Base-by-base conservation (phyloP, 108 stramenopile species). In the Mediolabrus comicus region DNA sequence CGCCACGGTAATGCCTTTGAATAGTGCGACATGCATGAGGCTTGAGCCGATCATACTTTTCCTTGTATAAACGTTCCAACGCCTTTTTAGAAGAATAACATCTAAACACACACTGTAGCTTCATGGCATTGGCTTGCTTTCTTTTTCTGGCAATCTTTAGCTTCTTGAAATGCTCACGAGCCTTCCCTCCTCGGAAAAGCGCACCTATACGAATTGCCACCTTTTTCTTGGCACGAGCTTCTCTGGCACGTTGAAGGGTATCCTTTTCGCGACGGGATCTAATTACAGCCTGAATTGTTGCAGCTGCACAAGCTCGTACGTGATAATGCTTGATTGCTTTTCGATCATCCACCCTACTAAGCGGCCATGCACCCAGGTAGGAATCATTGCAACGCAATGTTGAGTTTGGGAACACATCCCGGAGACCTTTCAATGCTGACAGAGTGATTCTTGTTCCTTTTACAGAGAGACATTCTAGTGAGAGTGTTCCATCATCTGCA, bases 341-440 rank as follows among this genome's bases (percentile, higher is more conserved):
- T 9, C 81, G 67, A 41, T 85, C 74, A n/a, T 64, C 49, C 9
- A 55, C 46, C 11, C 84, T 65, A 9, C 65, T 32, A 0, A 55
- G 38, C 11, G 84, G 81, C 74, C 67, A 82, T 17, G 80, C 73
- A 0, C 84, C 84, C 34, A 68, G 53, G 57, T 66, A 85, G 1
- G 69, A 66, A 3, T 11, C 17, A 60, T 77, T 76, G 10, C 12
- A 51, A 62, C 59, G 53, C 46, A 80, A 22, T 4, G 35, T 31
- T 3, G 74, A 80, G 31, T 57, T 76, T 19, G 63, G 79, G 36
- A 77, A 81, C 26, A 35, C 16, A 67, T 72, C 75, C 13, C 49
- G 29, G 10, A 75, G 62, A 8, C 71, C 67, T 39, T 73, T 76
- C 8, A 69, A 26, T 11, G 80, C 71, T 11, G 36, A n/a, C 17